Base-by-base conservation (phyloP, 495 filamentous ascomycete species). In the Tuber magnatum region DNA sequence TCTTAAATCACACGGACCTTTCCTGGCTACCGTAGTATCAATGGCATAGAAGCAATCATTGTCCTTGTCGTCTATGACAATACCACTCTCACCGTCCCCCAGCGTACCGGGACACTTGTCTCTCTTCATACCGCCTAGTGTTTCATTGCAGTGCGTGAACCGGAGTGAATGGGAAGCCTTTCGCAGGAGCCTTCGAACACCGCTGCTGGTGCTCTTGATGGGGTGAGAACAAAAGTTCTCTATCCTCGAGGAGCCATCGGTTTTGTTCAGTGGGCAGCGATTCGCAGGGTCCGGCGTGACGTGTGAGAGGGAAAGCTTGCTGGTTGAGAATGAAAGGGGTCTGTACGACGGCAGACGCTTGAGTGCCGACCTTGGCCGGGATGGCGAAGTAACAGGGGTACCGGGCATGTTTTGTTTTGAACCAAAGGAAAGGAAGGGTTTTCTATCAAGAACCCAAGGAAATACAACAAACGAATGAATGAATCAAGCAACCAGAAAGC, bases 81-180 rank as follows among this genome's bases (percentile, higher is more conserved):
- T 83, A 9, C 81, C 81, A 46, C 81, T 83, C 72, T 82, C 81
- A 72, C 75, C 80, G 76, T 82, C 81, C 56, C 81, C 81, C 73
- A 80, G 76, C 41, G 81, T 76, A 40, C 75, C 73, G 39, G 77
- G 76, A 68, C 69, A 73, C 72, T 81, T 80, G 78, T 71, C 72
- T 80, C 78, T 73, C 74, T 80, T 80, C 74, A 80, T 77, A 56
- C 78, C 78, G 44, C 70, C 78, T 68, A 61, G 71, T 69, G 56
- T 72, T 69, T 80, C 78, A 74, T 77, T 80, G 51, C 74, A 72
- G 68, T 78, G 71, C 35, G 74, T 51, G 72, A 78, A 73, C 32
- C 77, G 73, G 40, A 81, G 56, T 56, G 79, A 80, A 69, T 80
- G 79, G 61, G 78, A 80, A 48, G 79, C 79, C 74, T 76, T 81